These are phyloP conservation scores for Claviceps sp. DNA, from an alignment of 2,329 filamentous ascomycete genomes.

Conservation along the genomic window DNA sequence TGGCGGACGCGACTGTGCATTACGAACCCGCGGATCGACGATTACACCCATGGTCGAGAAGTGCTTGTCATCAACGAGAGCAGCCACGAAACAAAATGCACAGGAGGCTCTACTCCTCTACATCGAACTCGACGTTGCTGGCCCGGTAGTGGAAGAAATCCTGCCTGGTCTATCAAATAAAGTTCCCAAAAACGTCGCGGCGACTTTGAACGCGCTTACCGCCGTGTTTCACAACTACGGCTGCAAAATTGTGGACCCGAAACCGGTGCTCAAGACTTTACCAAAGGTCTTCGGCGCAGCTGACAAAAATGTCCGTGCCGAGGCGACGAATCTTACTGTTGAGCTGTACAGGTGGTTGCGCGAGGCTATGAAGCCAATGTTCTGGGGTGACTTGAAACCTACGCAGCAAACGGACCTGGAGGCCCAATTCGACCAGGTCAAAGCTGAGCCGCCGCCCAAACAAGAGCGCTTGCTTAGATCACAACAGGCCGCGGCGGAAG, in stretches of 20 bases:
- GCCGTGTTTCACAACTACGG: slow-evolving; percentile 88
- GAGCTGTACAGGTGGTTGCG: slow-evolving; percentile 95
- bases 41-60: slow-evolving; percentile 80
- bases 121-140: slow-evolving; percentile 76
- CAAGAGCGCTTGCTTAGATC: slow-evolving; percentile 80
- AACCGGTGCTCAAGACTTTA: slow-evolving; percentile 74
- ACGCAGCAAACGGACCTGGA: slow-evolving; percentile 92
- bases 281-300: slow-evolving; percentile 91
- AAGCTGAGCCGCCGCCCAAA: slow-evolving; percentile 73
- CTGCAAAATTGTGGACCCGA: slow-evolving; percentile 86
- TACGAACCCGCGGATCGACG: slow-evolving; percentile 63
- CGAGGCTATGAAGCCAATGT: slow-evolving; percentile 96
- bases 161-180: slow-evolving; percentile 75
- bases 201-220: slow-evolving; percentile 60
- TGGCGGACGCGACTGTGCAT: slow-evolving; percentile 65
- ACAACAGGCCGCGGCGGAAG: slow-evolving; percentile 72
- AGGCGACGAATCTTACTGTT: slow-evolving; percentile 80
- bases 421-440: slow-evolving; percentile 85
- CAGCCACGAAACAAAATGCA: slow-evolving; percentile 75
- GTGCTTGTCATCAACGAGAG: slow-evolving; percentile 73
- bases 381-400: slow-evolving; percentile 90
- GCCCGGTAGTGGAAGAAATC: slow-evolving; percentile 80
- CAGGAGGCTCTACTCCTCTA: slow-evolving; percentile 79
- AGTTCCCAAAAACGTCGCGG: slow-evolving; percentile 72
- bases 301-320: slow-evolving; percentile 94